Evolutionary conservation across 495 filamentous ascomycete species (phyloP).

Genomic region (Darksidea phi): DNA sequence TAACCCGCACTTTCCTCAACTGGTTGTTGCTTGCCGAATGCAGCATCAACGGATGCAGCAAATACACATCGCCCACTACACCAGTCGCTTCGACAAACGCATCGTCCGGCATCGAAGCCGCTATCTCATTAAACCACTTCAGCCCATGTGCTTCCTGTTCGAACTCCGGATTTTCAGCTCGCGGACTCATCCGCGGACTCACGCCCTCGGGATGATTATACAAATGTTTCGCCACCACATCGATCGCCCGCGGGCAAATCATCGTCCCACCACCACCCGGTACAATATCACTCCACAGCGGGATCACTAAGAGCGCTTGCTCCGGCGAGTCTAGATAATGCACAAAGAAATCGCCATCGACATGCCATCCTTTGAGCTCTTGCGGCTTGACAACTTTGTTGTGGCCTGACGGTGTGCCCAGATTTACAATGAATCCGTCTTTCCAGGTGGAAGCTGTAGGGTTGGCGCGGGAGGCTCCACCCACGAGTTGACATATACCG

Average conservation of each 20-base stretch:
- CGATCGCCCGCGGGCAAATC: conserved; percentile 61
- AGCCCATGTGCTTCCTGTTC: conserved; percentile 40
- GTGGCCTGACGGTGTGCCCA: conserved; percentile 59
- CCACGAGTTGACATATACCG: conserved; percentile 68
- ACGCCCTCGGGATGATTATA: conserved; percentile 68
- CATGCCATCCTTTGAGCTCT: conserved; percentile 63
- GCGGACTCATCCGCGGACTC: conserved; percentile 62
- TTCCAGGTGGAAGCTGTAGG: conserved; percentile 57
- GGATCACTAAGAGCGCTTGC: conserved; percentile 69
- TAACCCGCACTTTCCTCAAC: conserved; percentile 59
- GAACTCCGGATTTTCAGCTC: conserved; percentile 47
- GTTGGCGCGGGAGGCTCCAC: conserved; percentile 60
- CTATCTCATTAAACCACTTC: conserved; percentile 56
- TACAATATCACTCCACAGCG: conserved; percentile 65
- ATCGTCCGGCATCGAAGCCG: conserved; percentile 45
- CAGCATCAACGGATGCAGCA: conserved; percentile 73
- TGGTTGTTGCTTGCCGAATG: conserved; percentile 64
- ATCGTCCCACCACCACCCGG: conserved; percentile 66
- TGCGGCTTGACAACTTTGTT: conserved; percentile 50
- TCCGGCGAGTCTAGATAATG: conserved; percentile 74
- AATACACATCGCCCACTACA: conserved; percentile 62
- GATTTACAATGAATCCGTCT: conserved; percentile 71
- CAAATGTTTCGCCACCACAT: conserved; percentile 57
- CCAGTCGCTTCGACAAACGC: conserved; percentile 68
- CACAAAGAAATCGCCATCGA: conserved; percentile 75